These are phyloP conservation scores for Galeopsis tetrahit DNA, from an alignment of 257 asterid species.

Conservation along the genomic window DNA sequence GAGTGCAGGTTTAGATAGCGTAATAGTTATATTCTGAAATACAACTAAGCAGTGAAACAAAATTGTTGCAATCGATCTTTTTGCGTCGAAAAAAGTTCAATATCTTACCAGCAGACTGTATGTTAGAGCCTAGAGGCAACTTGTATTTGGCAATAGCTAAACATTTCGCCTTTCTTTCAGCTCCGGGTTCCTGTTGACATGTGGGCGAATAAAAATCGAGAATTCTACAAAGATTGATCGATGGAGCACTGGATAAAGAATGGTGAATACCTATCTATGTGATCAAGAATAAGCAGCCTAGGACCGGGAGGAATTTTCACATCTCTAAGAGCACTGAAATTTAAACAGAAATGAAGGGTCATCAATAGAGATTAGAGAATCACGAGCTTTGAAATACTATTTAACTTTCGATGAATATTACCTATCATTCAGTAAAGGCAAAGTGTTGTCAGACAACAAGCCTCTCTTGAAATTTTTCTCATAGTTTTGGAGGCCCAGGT, in stretches of 20 bases:
- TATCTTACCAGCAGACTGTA: constrained; percentile 7
- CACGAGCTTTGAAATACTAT: not conserved
- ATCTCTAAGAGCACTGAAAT: constrained; percentile 78
- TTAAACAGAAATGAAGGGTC: not conserved
- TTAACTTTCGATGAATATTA: constrained; percentile 14
- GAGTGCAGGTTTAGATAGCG: not conserved
- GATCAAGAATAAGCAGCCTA: constrained; percentile 83
- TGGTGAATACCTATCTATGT: constrained; percentile 58
- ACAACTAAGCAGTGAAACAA: constrained; percentile 26
- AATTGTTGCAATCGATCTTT: constrained; percentile 20
- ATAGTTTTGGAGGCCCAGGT: constrained; percentile 76
- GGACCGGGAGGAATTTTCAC: constrained; percentile 92
- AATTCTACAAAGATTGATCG: not conserved
- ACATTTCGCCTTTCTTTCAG: constrained; percentile 44
- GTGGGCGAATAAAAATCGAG: constrained; percentile 18
- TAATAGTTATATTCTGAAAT: constrained; percentile 4
- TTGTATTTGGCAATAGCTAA: constrained; percentile 18
- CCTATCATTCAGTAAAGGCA: constrained; percentile 85
- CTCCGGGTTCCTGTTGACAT: constrained; percentile 60
- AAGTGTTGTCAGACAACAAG: constrained; percentile 70
- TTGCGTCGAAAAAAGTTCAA: not conserved
- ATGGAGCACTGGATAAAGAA: constrained; percentile 10
- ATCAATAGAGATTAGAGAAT: not conserved
- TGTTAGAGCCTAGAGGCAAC: not conserved
- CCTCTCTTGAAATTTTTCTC: constrained; percentile 92